phyloP scores from a whole-genome alignment of 139 green algal genomes.

The Chlamydomonas asymmetrica region DNA sequence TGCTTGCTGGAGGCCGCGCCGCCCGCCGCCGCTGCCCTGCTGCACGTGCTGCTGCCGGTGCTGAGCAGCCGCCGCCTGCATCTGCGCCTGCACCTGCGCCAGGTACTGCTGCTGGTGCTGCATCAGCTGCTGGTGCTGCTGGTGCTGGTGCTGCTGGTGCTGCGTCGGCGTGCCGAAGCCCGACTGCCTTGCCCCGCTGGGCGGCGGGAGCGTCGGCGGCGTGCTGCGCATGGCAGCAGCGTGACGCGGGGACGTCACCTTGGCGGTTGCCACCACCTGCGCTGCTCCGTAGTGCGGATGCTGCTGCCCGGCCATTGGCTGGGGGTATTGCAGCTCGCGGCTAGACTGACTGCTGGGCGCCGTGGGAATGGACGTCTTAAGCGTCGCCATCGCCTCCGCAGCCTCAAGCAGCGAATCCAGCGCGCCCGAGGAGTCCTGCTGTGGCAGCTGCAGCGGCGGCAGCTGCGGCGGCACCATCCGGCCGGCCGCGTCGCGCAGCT shows the following conservation, averaged over 20 bases:
- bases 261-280: conserved; percentile 15
- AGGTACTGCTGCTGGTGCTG: no score
- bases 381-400: conserved; percentile 19
- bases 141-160: neutral
- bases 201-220: conserved; percentile 10
- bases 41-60: neutral
- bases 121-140: conserved; percentile 1
- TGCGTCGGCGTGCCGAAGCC: neutral
- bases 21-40: neutral
- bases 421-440: conserved; percentile 3
- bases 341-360: no score
- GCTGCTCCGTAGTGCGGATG: no score
- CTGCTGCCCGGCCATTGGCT: neutral
- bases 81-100: neutral
- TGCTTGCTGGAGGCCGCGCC: neutral
- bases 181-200: neutral
- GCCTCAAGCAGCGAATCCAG: conserved; percentile 22
- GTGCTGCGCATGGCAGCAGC: neutral
- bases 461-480: no score
- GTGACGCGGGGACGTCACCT: conserved; percentile 21
- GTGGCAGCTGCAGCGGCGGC: neutral
- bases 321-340: no score
- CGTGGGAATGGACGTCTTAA: no score
- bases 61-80: neutral
- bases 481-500: no score